Percentiles rank a stretch among this genome's conserved stretches.
phyloP scores from a whole-genome alignment of 1,139 yeast genomes.

The Kazachstania sp. region DNA sequence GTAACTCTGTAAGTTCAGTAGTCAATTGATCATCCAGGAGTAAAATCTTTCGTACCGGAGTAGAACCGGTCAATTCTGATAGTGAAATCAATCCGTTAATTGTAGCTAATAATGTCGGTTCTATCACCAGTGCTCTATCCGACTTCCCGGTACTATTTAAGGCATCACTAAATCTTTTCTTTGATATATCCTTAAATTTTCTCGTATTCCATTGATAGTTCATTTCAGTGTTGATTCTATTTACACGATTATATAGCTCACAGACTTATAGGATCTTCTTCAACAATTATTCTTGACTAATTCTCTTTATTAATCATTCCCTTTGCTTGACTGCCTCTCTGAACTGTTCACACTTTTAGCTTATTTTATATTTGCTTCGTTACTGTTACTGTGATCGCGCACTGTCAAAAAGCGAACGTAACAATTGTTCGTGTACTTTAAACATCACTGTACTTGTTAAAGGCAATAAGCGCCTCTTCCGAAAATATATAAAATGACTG shows the following conservation, averaged over 20 bases:
- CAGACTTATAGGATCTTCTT: too few relatives aligned
- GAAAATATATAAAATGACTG: too few relatives aligned
- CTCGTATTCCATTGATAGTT: slow-evolving; percentile 21
- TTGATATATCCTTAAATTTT: slow-evolving; percentile 14
- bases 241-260: background rate
- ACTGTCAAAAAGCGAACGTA: too few relatives aligned
- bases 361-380: too few relatives aligned
- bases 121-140: slow-evolving; percentile 20
- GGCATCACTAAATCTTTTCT: slow-evolving; percentile 12
- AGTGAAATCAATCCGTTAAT: slow-evolving; percentile 22
- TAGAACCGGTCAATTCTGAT: slow-evolving; percentile 20
- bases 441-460: too few relatives aligned
- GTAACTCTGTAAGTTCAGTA: slow-evolving; percentile 12
- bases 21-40: slow-evolving; percentile 16
- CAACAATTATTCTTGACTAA: too few relatives aligned
- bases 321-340: background rate
- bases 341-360: too few relatives aligned
- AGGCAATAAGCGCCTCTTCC: too few relatives aligned
- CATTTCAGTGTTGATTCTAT: slow-evolving; percentile 8
- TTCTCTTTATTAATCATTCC: too few relatives aligned
- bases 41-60: slow-evolving; percentile 23
- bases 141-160: slow-evolving; percentile 13
- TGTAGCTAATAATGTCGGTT: slow-evolving; percentile 15
- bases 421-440: too few relatives aligned
- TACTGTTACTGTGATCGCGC: too few relatives aligned